phyloP scores from a whole-genome alignment of 106 monocot species.

The Vanilla planifolia region DNA sequence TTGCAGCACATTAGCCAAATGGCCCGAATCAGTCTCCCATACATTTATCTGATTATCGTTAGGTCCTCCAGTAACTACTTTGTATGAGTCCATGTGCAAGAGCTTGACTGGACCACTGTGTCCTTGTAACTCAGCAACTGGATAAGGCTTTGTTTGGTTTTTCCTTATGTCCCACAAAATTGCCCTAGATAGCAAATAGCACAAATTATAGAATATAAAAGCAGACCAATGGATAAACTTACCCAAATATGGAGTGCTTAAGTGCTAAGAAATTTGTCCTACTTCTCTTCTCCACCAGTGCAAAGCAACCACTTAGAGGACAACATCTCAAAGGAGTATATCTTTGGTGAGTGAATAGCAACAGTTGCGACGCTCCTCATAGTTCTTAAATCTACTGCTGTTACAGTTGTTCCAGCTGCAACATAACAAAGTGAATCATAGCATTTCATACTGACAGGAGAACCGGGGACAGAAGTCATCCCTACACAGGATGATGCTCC shows the following conservation, averaged over 20 bases:
- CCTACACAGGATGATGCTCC: slow-evolving; percentile 81
- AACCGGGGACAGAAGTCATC: slow-evolving; percentile 36
- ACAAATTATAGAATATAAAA: background rate
- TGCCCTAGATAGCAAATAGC: slow-evolving; percentile 31
- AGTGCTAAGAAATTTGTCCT: background rate
- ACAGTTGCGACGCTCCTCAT: slow-evolving; percentile 44
- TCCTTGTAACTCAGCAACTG: slow-evolving; percentile 39
- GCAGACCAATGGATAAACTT: background rate
- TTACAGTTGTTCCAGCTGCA: slow-evolving; percentile 51
- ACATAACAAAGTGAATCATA: slow-evolving; percentile 62
- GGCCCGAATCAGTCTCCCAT: slow-evolving; percentile 51
- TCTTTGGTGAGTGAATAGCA: slow-evolving; percentile 29
- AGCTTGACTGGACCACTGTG: slow-evolving; percentile 31
- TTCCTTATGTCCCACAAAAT: slow-evolving; percentile 73
- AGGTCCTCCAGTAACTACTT: slow-evolving; percentile 63
- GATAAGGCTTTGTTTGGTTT: slow-evolving; percentile 16
- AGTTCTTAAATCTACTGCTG: slow-evolving; percentile 62
- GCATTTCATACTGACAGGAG: slow-evolving; percentile 59
- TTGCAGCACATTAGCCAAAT: slow-evolving; percentile 27
- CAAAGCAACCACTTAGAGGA: slow-evolving; percentile 59
- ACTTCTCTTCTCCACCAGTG: slow-evolving; percentile 71
- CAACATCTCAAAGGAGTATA: slow-evolving; percentile 55
- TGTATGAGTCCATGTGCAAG: slow-evolving; percentile 63
- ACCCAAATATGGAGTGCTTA: background rate
- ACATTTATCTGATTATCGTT: slow-evolving; percentile 35